Conservation (phyloP, 2,329 filamentous ascomycete genomes). For the Colletotrichum zoysiae region DNA sequence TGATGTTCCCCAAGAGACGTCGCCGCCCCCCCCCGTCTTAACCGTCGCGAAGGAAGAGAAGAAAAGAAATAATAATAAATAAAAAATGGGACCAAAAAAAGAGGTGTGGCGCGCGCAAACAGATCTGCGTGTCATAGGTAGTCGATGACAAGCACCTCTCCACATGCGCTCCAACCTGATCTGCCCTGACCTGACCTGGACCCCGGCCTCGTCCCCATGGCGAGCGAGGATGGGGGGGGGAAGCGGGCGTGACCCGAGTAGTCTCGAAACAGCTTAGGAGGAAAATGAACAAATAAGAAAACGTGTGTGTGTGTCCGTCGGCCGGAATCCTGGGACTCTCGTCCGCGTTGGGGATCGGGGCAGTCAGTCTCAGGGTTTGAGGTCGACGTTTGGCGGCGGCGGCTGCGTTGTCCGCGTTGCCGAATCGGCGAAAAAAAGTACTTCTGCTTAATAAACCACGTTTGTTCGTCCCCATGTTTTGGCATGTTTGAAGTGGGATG, state of each 20-base stretch:
- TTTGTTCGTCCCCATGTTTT: background rate
- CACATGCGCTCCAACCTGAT: slow-evolving; percentile 33
- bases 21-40: background rate
- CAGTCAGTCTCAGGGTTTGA: background rate
- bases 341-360: background rate
- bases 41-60: background rate
- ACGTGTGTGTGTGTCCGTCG: background rate
- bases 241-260: slow-evolving; percentile 11
- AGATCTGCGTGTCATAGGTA: slow-evolving; percentile 24
- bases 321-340: background rate
- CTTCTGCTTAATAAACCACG: background rate
- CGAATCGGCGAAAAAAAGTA: slow-evolving; percentile 25
- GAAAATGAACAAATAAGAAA: background rate
- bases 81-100: background rate
- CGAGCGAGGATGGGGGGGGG: slow-evolving; percentile 5
- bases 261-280: slow-evolving; percentile 12
- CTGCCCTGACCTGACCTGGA: slow-evolving; percentile 14
- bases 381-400: slow-evolving; percentile 5
- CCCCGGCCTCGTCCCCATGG: slow-evolving; percentile 13
- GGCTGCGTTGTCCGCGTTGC: slow-evolving; percentile 17
- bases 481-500: background rate
- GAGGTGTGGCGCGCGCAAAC: background rate
- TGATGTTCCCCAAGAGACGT: background rate
- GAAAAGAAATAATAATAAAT: background rate
- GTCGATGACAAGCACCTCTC: slow-evolving; percentile 40